A percentile compares a stretch with the other conserved stretches of the same genome.
Conservation (phyloP, 2,329 filamentous ascomycete genomes). For the Cryoendolithus antarcticus region DNA sequence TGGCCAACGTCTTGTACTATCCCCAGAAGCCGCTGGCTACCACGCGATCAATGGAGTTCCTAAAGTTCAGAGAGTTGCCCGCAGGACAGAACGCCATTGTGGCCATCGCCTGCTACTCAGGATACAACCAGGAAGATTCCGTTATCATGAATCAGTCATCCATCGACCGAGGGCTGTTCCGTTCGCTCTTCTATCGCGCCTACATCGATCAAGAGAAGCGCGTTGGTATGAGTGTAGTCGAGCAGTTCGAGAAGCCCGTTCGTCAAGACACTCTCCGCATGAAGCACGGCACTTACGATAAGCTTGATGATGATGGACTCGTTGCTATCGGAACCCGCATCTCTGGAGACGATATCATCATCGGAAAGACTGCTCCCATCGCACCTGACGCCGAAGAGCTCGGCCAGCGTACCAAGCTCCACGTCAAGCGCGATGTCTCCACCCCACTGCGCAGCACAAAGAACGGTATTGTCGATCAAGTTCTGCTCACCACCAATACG, state of each 20-base stretch:
- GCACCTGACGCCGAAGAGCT: conserved; percentile 86
- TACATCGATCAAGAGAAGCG: conserved; percentile 97
- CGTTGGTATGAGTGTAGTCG: conserved; percentile 82
- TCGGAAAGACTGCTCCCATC: conserved; percentile 94
- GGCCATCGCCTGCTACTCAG: conserved; percentile 91
- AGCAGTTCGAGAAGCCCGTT: conserved; percentile 91
- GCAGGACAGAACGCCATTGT: conserved; percentile 98
- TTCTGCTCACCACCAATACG: conserved; percentile 85
- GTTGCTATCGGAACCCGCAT: conserved; percentile 89
- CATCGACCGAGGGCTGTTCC: conserved; percentile 93
- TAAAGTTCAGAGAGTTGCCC: conserved; percentile 94
- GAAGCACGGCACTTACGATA: conserved; percentile 61
- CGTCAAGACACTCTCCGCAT: conserved; percentile 77
- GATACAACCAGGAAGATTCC: conserved; percentile 99
- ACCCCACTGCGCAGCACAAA: conserved; percentile 94
- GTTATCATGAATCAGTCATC: conserved; percentile 99
- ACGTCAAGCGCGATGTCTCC: conserved; percentile 90
- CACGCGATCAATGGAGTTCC: conserved; percentile 94
- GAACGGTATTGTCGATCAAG: conserved; percentile 89
- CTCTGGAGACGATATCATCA: conserved; percentile 96
- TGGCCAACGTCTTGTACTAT: conserved; percentile 98
- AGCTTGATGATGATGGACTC: conserved; percentile 92
- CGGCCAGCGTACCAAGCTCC: conserved; percentile 77
- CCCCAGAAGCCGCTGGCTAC: conserved; percentile 95
- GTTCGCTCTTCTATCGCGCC: conserved; percentile 93